Conservation (phyloP, 805 yeast species). For the Wickerhamomyces mucosus region DNA sequence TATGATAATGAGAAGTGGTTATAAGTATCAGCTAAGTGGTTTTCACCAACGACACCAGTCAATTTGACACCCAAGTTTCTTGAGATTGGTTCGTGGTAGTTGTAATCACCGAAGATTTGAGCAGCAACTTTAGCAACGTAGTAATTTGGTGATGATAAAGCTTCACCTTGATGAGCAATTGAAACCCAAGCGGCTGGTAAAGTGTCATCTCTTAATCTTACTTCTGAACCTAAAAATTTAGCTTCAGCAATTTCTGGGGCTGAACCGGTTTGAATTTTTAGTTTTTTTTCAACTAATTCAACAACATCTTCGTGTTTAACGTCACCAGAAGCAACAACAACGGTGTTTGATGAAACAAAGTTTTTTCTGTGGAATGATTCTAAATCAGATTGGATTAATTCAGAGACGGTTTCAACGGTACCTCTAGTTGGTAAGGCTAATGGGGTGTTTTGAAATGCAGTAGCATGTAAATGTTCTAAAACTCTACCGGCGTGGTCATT, state of each 20-base stretch:
- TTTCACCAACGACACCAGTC: slow-evolving; percentile 57
- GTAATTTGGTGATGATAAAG: slow-evolving; percentile 51
- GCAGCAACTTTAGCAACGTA: slow-evolving; percentile 70
- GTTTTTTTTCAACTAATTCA: slow-evolving; percentile 47
- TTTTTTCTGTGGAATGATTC: slow-evolving; percentile 44
- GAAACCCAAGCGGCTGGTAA: slow-evolving; percentile 72
- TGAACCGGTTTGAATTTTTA: slow-evolving; percentile 42
- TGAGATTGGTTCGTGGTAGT: slow-evolving; percentile 45
- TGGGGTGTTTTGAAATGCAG: slow-evolving; percentile 84
- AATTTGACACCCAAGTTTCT: slow-evolving; percentile 59
- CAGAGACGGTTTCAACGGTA: slow-evolving; percentile 53
- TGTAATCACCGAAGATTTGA: slow-evolving; percentile 45
- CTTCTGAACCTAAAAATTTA: slow-evolving; percentile 76
- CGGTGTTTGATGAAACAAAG: slow-evolving; percentile 54
- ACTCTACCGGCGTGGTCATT: slow-evolving; percentile 45
- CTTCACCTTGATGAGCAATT: slow-evolving; percentile 68
- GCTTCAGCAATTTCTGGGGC: slow-evolving; percentile 41
- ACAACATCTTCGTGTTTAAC: slow-evolving; percentile 61
- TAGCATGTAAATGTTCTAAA: slow-evolving; percentile 66
- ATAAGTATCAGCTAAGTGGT: slow-evolving; percentile 64
- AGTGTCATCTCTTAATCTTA: slow-evolving; percentile 83
- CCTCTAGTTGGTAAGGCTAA: slow-evolving; percentile 71
- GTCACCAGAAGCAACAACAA: slow-evolving; percentile 65
- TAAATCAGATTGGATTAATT: slow-evolving; percentile 51
- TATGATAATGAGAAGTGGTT: slow-evolving; percentile 64